Percentiles rank a stretch among this genome's conserved stretches.
phyloP scores from a whole-genome alignment of 805 yeast genomes.

The Metahyphopichia silvanorum region DNA sequence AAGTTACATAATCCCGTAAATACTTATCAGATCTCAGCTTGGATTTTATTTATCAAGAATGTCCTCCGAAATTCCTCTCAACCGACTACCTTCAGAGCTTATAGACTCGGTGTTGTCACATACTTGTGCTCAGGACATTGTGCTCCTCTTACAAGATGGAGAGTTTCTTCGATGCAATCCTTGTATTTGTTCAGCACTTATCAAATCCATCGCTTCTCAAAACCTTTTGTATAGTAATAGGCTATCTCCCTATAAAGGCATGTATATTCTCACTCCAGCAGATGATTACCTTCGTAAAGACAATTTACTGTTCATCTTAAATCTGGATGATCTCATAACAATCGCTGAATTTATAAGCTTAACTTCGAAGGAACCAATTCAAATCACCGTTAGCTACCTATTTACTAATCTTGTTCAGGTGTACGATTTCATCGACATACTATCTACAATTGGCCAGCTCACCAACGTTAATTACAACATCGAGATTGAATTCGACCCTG shows the following conservation, averaged over 20 bases:
- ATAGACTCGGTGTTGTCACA: neutral
- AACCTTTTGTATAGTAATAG: conserved; percentile 9
- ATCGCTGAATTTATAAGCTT: neutral
- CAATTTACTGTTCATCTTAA: conserved; percentile 1
- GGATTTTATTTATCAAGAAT: no score
- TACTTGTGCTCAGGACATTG: neutral
- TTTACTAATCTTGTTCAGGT: conserved; percentile 13
- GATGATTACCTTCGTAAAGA: conserved; percentile 8
- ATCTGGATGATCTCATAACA: neutral
- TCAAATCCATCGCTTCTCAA: neutral
- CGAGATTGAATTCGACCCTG: conserved; percentile 20
- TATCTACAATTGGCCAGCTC: neutral
- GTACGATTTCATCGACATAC: conserved; percentile 6
- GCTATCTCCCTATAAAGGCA: conserved; percentile 9
- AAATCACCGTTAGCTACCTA: conserved; percentile 13
- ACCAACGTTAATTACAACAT: conserved; percentile 8
- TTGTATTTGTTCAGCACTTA: neutral
- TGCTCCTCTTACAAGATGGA: neutral
- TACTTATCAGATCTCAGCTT: no score
- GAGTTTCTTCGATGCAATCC: neutral
- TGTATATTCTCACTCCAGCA: conserved; percentile 13
- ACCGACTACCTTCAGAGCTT: conserved; percentile 1
- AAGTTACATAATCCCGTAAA: no score
- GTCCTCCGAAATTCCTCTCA: no score
- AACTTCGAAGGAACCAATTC: no score